Percentiles rank a stretch among this genome's conserved stretches.
Evolutionary conservation across 1,284 basidiomycete genomes (phyloP).

Genomic region (Caloboletus inedulis): DNA sequence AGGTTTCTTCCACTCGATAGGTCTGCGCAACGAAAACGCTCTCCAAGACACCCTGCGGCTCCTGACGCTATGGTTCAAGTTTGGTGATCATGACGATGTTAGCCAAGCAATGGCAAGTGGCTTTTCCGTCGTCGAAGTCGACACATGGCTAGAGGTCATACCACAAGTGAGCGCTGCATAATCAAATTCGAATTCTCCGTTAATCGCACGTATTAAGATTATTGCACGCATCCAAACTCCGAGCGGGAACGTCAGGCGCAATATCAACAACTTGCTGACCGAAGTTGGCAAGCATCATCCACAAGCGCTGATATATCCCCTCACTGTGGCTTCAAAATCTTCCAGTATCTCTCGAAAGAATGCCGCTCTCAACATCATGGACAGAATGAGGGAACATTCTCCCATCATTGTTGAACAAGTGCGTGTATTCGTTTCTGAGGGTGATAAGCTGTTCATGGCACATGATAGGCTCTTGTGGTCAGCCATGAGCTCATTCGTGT

Average conservation of each 20-base stretch:
- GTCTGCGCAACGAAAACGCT: conserved; percentile 86
- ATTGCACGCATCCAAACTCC: conserved; percentile 98
- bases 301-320: conserved; percentile 94
- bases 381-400: conserved; percentile 93
- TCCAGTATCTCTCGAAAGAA: conserved; percentile 81
- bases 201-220: conserved; percentile 54
- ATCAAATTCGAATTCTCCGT: not conserved
- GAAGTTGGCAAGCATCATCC: conserved; percentile 97
- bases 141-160: conserved; percentile 99
- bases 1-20: conserved; percentile 97
- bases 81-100: conserved; percentile 89
- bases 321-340: conserved; percentile 98
- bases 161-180: conserved; percentile 67
- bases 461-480: conserved; percentile 77
- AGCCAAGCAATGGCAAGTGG: conserved; percentile 88
- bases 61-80: conserved; percentile 98
- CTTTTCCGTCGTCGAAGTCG: conserved; percentile 88
- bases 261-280: conserved; percentile 87
- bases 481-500: conserved; percentile 96
- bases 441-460: conserved; percentile 2
- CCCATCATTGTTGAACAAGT: conserved; percentile 87
- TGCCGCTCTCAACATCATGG: conserved; percentile 88
- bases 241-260: conserved; percentile 80
- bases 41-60: conserved; percentile 94
- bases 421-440: conserved; percentile 11